Evolutionary conservation across 768 basidiomycete species (phyloP), one percentile per base, ranked within the genome.

Genomic region (Ramaria sp.): DNA sequence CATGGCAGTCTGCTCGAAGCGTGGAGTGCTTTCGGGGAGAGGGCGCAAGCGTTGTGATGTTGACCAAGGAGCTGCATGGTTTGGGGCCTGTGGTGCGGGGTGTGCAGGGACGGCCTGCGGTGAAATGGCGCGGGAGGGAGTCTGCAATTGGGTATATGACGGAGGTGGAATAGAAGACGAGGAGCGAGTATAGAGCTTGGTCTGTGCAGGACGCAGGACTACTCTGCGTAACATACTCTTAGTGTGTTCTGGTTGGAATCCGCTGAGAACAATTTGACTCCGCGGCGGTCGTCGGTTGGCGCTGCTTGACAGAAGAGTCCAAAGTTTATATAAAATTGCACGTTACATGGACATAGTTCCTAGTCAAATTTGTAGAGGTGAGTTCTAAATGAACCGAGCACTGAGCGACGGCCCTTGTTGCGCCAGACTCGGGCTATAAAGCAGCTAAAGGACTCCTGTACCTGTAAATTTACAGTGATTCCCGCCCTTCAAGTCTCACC

Each of bases 1-100:
- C 78, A 93, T 82, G 38, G 71, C 73, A 30, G 90, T 91, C 73
- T 98, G 96, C 73, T 97, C 95, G 68, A 97, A 96, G 19, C 93
- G 83, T 13, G 94, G 86, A 54, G 82, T 79, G 11, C 79, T 79
- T 22, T 70, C 72, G 49, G 73, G 71, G 15, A 70, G 73, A 10
- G 83, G 83, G 54, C 91, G 85, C 9, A 83, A 75, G 39, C 73
- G 78, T 72, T 98, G 95, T 64, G 70, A 84, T 19, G 84, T 82
- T 1, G 91, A 90, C 94, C 94, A 98, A 62, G 87, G 87, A 38
- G 77, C 68, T 5, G 86, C 72, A 63, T 80, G 77, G 72, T 97
- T 96, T 59, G 95, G 91, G 5, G 93, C 77, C 73, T 97, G 95
- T 27, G 77, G 70, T 50, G 71, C 69, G 43, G 74, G 46, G 69